Conservation (phyloP, 2,329 filamentous ascomycete genomes). For the Ceratocystiopsis minuta region DNA sequence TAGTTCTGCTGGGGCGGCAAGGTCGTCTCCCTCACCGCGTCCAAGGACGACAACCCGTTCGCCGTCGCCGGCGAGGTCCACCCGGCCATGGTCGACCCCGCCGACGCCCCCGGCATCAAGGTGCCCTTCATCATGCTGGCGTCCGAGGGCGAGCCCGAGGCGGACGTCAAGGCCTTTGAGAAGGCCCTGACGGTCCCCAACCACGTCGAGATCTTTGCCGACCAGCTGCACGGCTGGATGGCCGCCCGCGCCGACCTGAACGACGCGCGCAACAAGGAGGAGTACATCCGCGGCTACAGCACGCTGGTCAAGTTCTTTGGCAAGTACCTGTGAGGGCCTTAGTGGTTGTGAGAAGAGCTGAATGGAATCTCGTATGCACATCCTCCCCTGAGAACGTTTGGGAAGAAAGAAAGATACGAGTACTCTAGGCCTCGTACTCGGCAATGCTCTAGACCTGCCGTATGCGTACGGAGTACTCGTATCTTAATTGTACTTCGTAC, state of each 20-base stretch:
- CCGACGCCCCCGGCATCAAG: slow-evolving; percentile 40
- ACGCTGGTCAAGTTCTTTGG: slow-evolving; percentile 38
- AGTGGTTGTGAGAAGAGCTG: too few relatives aligned
- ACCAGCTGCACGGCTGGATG: slow-evolving; percentile 62
- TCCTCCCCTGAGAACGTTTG: too few relatives aligned
- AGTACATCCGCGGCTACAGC: slow-evolving; percentile 44
- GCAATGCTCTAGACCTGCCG: too few relatives aligned
- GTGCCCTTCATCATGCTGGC: slow-evolving; percentile 46
- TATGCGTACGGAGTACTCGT: too few relatives aligned
- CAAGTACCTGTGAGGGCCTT: slow-evolving; percentile 23
- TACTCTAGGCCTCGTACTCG: too few relatives aligned
- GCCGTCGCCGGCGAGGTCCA: slow-evolving; percentile 32
- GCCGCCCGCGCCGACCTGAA: slow-evolving; percentile 43
- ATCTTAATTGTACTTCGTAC: too few relatives aligned
- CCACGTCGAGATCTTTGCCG: slow-evolving; percentile 45
- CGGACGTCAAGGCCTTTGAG: slow-evolving; percentile 38
- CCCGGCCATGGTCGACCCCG: slow-evolving; percentile 45
- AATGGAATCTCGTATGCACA: too few relatives aligned
- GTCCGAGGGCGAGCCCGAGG: slow-evolving; percentile 42
- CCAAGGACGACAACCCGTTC: slow-evolving; percentile 36
- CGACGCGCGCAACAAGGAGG: slow-evolving; percentile 37
- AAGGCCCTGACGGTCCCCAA: slow-evolving; percentile 33
- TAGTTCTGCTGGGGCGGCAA: slow-evolving; percentile 55
- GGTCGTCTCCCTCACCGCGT: slow-evolving; percentile 34
- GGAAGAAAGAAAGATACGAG: too few relatives aligned